Percentiles rank a stretch among this genome's conserved stretches.
These are phyloP conservation scores for Saccharomycopsis javanensis DNA, from an alignment of 805 yeast genomes.

Conservation along the genomic window DNA sequence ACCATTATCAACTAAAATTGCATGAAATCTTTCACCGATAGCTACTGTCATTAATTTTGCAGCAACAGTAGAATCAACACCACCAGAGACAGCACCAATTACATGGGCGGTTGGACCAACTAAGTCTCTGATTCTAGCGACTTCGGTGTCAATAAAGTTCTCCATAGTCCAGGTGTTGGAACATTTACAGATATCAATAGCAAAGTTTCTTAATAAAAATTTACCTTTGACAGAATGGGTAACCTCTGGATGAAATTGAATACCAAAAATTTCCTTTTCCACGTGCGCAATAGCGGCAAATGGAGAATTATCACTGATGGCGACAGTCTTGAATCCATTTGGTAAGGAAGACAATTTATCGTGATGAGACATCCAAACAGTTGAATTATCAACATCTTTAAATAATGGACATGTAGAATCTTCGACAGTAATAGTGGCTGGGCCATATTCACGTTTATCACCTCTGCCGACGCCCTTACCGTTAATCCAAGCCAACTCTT, in stretches of 20 bases:
- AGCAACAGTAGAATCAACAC: slow-evolving; percentile 98
- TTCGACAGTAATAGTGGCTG: slow-evolving; percentile 75
- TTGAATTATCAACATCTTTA: slow-evolving; percentile 83
- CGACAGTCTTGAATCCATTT: slow-evolving; percentile 77
- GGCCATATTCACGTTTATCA: slow-evolving; percentile 97
- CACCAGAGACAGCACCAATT: slow-evolving; percentile 98
- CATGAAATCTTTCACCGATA: slow-evolving; percentile 97
- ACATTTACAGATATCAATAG: slow-evolving; percentile 82
- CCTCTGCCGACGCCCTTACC: slow-evolving; percentile 88
- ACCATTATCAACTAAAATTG: slow-evolving; percentile 96
- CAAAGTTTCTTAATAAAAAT: slow-evolving; percentile 79
- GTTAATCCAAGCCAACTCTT: slow-evolving; percentile 96
- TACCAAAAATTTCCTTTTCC: slow-evolving; percentile 71
- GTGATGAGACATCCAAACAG: slow-evolving; percentile 99
- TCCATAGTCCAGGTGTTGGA: slow-evolving; percentile 94
- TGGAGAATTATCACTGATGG: slow-evolving; percentile 90
- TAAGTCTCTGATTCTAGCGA: slow-evolving; percentile 76
- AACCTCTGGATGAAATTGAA: slow-evolving; percentile 99
- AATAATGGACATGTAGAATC: slow-evolving; percentile 64
- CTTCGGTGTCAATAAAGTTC: slow-evolving; percentile 95
- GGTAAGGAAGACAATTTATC: slow-evolving; percentile 91
- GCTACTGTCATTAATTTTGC: slow-evolving; percentile 98
- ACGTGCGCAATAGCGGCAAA: slow-evolving; percentile 84
- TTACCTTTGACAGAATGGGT: slow-evolving; percentile 93
- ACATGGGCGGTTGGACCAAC: slow-evolving; percentile 98